Evolutionary conservation across 495 filamentous ascomycete genomes (phyloP).

Genomic region (Tuber magnatum): DNA sequence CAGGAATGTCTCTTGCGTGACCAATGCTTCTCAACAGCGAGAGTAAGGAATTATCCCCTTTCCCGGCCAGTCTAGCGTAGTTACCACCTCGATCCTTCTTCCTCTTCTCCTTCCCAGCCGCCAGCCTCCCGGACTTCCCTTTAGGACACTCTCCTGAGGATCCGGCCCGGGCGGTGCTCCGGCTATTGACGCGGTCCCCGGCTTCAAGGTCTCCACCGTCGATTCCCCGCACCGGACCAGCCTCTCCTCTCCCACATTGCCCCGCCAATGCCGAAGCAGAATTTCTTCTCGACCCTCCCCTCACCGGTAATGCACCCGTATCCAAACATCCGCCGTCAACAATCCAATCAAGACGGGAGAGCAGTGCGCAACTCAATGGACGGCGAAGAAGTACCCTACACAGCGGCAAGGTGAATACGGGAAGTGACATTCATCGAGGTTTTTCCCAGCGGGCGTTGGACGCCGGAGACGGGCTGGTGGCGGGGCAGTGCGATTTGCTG

Average conservation of each 20-base stretch:
- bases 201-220: background rate
- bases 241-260: background rate
- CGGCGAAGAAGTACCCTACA: conserved; percentile 20
- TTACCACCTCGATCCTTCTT: background rate
- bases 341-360: conserved; percentile 4
- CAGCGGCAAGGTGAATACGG: conserved; percentile 34
- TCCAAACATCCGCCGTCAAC: background rate
- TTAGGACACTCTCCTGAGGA: background rate
- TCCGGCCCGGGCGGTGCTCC: background rate
- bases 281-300: background rate
- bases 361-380: conserved; percentile 10
- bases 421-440: conserved; percentile 38
- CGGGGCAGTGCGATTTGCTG: background rate
- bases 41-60: conserved; percentile 11
- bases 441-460: background rate
- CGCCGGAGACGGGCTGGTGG: background rate
- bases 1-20: conserved; percentile 10
- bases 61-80: background rate
- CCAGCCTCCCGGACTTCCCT: background rate
- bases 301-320: background rate
- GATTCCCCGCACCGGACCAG: background rate
- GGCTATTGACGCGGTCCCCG: background rate
- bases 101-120: background rate
- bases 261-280: background rate
- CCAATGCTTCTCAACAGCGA: conserved; percentile 14